Evolutionary conservation across 2,329 filamentous ascomycete genomes (phyloP), one percentile per base, ranked within the genome.

Genomic region (Pseudocercospora ulei): DNA sequence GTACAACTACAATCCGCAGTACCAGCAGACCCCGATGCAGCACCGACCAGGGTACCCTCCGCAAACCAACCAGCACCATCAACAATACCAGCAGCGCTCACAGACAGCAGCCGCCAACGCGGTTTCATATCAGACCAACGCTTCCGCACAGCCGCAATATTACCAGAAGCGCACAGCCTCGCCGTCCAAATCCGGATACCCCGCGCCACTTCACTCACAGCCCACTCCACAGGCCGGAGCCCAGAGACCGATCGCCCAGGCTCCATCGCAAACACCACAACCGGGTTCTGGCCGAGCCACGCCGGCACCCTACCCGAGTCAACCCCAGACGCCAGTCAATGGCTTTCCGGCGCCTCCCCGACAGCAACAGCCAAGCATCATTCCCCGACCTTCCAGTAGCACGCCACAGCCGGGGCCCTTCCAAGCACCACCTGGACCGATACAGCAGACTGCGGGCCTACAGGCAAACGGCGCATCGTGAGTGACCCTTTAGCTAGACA

Each of bases 301-400:
- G 6, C 55, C 55, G 2, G 46, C 45, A n/a, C 46, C 43, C 25
- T 53, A 50, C 28, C 48, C 55, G 22, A 52, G 51, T 3, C 53
- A 56, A 35, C 50, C 54, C 5, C 50, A 52, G 11, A 55, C 53
- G 9, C 49, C 53, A n/a, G 49, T 56, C 36, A 56, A 56, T 30
- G 53, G 53, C n/a, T 49, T 44, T 13, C 37, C 40, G n/a, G 38
- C 44, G 8, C 36, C 38, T 23, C 30, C 30, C 12, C 20, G 30
- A 14, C 39, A 39, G n/a, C 42, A 39, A 11, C 35, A 43, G 9
- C 41, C 36, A 22, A 38, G 38, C 17, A 36, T 48, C n/a, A 46
- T 42, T 3, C 44, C 46, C 5, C 18, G 49, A 12, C 48, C 49
- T 5, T 27, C 44, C 28, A 54, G 48, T 38, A 43, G 40, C 25